Percentiles rank a stretch among this genome's conserved stretches.
Evolutionary conservation across 116 monocot species (phyloP).

Genomic region (Dioscorea cayenensis): DNA sequence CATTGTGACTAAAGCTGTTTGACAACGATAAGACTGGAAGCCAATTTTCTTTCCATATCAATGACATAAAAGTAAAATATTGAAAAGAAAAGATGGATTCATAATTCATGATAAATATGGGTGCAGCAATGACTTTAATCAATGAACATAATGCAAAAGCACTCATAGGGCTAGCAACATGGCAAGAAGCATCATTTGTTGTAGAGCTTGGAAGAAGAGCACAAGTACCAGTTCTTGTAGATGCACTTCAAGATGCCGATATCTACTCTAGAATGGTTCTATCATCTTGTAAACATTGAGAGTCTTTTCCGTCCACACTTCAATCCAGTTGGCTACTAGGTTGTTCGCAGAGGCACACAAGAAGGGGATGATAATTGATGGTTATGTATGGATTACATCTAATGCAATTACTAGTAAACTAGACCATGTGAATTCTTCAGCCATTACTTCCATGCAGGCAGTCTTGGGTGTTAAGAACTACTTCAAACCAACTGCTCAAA

Average conservation of each 20-base stretch:
- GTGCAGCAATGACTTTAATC: slow-evolving; percentile 15
- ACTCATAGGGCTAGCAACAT: slow-evolving; percentile 11
- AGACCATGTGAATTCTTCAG: slow-evolving; percentile 8
- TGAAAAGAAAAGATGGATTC: no score
- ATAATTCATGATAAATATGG: neutral
- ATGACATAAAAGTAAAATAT: no score
- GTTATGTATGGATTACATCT: slow-evolving; percentile 24
- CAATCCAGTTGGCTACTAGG: slow-evolving; percentile 4
- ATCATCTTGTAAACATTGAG: neutral
- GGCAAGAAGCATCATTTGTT: slow-evolving; percentile 8
- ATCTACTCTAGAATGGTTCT: neutral
- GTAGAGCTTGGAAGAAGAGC: slow-evolving; percentile 13
- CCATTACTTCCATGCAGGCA: slow-evolving; percentile 20
- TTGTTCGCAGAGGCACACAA: slow-evolving; percentile 15
- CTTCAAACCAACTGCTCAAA: neutral
- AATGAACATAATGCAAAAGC: slow-evolving; percentile 3
- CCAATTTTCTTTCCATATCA: no score
- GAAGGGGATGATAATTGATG: slow-evolving; percentile 19
- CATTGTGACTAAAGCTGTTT: no score
- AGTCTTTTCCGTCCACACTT: slow-evolving; percentile 19
- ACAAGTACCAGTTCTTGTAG: slow-evolving; percentile 4
- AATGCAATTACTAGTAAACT: slow-evolving; percentile 6
- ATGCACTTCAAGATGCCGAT: neutral
- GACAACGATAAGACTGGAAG: no score
- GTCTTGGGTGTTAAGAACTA: slow-evolving; percentile 16